phyloP scores from a whole-genome alignment of 169 alveolate species.

The Plasmodium chabaudi region DNA sequence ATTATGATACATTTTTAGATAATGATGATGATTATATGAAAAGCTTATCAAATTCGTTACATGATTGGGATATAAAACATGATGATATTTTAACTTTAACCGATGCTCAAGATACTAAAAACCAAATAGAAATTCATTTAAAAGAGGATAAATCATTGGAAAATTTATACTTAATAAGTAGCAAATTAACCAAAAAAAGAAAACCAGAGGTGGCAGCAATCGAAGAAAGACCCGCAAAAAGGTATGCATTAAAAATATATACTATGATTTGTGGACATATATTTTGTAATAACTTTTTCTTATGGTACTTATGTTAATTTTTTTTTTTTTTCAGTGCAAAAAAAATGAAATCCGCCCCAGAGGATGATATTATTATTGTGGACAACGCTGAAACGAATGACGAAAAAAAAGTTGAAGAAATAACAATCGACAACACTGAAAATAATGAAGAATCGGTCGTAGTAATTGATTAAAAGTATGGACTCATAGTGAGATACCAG shows the following conservation, averaged over 20 bases:
- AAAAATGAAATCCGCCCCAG: slow-evolving; percentile 23
- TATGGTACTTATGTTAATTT: not conserved
- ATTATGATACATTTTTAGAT: slow-evolving; percentile 62
- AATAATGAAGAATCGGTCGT: slow-evolving; percentile 21
- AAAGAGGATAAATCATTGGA: slow-evolving; percentile 52
- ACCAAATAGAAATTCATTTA: slow-evolving; percentile 60
- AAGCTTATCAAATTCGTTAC: slow-evolving; percentile 24
- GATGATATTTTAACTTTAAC: slow-evolving; percentile 57
- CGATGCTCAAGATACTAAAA: slow-evolving; percentile 63
- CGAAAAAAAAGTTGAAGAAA: slow-evolving; percentile 23
- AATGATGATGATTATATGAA: slow-evolving; percentile 54
- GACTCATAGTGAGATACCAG: slow-evolving; percentile 4
- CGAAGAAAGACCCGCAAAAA: not conserved
- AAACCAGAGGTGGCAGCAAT: slow-evolving; percentile 2
- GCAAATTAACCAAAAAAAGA: slow-evolving; percentile 33
- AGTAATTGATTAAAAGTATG: slow-evolving; percentile 40
- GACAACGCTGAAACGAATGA: slow-evolving; percentile 10
- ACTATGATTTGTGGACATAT: too few species aligned
- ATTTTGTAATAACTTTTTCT: not conserved
- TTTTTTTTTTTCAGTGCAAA: slow-evolving; percentile 34
- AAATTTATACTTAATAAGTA: slow-evolving; percentile 20
- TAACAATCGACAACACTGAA: slow-evolving; percentile 46
- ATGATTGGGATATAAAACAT: slow-evolving; percentile 54
- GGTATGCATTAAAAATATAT: not conserved
- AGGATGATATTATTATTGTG: slow-evolving; percentile 10